These are phyloP conservation scores for Ustilago xerochloae DNA, from an alignment of 1,284 basidiomycete species.

Conservation along the genomic window DNA sequence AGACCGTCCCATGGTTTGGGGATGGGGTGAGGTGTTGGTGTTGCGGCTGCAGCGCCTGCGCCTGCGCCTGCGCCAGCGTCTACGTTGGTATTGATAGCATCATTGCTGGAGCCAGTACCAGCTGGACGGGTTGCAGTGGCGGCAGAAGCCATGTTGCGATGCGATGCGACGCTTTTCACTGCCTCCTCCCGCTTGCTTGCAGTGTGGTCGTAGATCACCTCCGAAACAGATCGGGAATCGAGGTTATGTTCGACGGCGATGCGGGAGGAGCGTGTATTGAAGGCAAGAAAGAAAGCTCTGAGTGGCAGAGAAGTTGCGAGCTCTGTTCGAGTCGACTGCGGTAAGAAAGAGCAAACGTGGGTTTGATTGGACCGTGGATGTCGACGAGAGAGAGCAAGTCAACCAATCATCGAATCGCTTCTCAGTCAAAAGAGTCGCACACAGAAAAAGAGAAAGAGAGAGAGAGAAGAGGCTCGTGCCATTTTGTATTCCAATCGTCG, in stretches of 20 bases:
- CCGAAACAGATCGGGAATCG: neutral
- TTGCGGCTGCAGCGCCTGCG: conserved; percentile 14
- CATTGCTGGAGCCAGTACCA: conserved; percentile 6
- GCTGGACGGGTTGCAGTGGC: conserved; percentile 28
- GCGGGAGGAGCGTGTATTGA: conserved; percentile 1
- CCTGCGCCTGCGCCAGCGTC: neutral
- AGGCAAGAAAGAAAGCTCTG: conserved; percentile 3
- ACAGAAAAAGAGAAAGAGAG: neutral
- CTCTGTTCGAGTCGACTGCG: neutral
- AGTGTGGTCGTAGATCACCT: no score
- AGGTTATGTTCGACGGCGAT: neutral
- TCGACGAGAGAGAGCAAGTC: neutral
- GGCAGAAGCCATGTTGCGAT: conserved; percentile 23
- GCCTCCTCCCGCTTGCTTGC: conserved; percentile 33
- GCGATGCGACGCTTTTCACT: neutral
- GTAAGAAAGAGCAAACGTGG: neutral
- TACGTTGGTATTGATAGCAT: neutral
- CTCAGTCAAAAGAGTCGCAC: no score
- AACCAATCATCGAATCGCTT: conserved; percentile 23
- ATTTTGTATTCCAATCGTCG: neutral
- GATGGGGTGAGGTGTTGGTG: conserved; percentile 12
- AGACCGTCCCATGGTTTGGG: conserved; percentile 46
- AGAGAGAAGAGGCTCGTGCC: conserved; percentile 20
- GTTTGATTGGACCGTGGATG: conserved; percentile 9
- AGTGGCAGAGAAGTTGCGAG: neutral